Conservation (phyloP, 257 asterid genomes). For the Solanum gracilifrons region DNA sequence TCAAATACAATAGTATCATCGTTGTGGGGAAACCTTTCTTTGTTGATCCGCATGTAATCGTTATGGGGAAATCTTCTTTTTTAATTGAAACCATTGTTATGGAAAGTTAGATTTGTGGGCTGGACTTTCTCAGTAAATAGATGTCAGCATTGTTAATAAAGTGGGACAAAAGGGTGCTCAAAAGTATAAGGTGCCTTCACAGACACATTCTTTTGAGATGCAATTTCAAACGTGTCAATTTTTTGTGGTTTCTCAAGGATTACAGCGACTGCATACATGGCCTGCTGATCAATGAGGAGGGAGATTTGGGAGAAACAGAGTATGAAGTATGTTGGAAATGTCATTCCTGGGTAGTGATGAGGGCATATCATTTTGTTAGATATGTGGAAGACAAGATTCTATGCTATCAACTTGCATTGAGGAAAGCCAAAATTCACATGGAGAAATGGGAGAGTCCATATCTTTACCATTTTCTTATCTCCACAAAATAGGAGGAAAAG, state of each 20-base stretch:
- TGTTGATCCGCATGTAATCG: background rate
- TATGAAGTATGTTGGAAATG: background rate
- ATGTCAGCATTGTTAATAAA: background rate
- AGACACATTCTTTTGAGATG: background rate
- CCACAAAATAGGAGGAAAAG: background rate
- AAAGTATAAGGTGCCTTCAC: background rate
- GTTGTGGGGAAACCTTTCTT: background rate
- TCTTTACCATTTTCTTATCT: background rate
- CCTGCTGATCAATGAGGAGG: background rate
- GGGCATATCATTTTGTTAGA: background rate
- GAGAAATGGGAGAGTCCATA: background rate
- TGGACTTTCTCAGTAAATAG: background rate
- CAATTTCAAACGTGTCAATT: background rate
- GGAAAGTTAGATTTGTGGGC: background rate
- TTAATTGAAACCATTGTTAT: background rate
- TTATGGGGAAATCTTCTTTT: background rate
- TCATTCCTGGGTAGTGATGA: background rate
- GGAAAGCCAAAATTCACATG: background rate
- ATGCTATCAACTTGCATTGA: background rate
- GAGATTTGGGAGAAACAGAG: background rate
- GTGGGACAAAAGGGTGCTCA: background rate
- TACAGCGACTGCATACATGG: background rate
- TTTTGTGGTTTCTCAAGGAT: background rate
- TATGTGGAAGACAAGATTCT: background rate
- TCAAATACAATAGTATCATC: background rate